These are phyloP conservation scores for Odonthalia washingtoniensis DNA, from an alignment of 31 red algal species.

Conservation along the genomic window DNA sequence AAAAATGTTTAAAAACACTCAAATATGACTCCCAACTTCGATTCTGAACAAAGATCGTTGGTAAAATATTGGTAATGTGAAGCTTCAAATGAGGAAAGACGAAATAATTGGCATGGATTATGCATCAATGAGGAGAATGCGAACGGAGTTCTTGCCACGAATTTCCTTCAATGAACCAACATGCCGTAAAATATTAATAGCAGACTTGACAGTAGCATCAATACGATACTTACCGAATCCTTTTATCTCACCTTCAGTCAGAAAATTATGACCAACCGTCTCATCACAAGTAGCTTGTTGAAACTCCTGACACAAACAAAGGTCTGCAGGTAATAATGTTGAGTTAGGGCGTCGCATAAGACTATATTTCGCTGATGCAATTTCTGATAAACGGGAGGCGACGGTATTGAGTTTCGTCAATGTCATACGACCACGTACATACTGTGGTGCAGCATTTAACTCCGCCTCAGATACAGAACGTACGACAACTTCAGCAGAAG, in stretches of 20 bases:
- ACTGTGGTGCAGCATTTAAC: constrained; percentile 68
- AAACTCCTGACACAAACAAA: constrained; percentile 49
- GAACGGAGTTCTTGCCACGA: constrained; percentile 64
- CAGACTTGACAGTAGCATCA: constrained; percentile 72
- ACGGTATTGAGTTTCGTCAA: constrained; percentile 51
- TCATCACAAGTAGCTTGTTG: constrained; percentile 62
- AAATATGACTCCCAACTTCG: too few species aligned
- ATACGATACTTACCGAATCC: constrained; percentile 63
- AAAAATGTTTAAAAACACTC: too few species aligned
- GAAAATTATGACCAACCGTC: constrained; percentile 47
- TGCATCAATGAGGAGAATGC: constrained; percentile 68
- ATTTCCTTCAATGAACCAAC: constrained; percentile 70
- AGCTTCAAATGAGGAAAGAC: too few species aligned
- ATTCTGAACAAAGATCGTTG: too few species aligned
- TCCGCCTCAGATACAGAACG: constrained; percentile 59
- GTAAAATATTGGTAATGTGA: too few species aligned
- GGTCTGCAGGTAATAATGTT: constrained; percentile 47
- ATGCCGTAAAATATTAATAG: constrained; percentile 73
- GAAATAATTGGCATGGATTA: too few species aligned
- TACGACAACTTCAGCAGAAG: constrained; percentile 25
- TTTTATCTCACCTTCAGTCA: constrained; percentile 82
- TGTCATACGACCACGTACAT: constrained; percentile 70
- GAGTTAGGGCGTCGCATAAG: constrained; percentile 41
- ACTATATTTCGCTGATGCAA: constrained; percentile 55
- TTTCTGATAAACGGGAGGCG: constrained; percentile 41